Evolutionary conservation across 2,329 filamentous ascomycete genomes (phyloP).

Genomic region (Neofusicoccum umdonicola): DNA sequence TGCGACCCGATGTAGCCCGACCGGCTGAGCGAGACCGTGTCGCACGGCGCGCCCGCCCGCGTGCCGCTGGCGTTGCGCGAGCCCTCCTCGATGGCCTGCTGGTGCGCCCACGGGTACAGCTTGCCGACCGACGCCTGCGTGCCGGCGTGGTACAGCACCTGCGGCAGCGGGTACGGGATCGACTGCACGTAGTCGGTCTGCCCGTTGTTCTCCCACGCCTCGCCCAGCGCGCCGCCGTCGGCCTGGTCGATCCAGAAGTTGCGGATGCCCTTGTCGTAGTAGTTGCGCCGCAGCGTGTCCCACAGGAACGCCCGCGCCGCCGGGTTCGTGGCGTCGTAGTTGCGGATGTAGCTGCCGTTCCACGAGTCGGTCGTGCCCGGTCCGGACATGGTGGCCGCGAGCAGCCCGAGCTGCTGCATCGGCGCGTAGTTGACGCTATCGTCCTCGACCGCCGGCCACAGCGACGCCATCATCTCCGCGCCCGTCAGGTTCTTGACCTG

Average conservation of each 20-base stretch:
- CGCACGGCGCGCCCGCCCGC: conserved; percentile 25
- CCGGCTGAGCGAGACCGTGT: conserved; percentile 27
- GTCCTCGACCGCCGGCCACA: conserved; percentile 32
- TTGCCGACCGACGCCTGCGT: conserved; percentile 29
- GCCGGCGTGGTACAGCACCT: conserved; percentile 31
- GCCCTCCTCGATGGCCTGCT: conserved; percentile 31
- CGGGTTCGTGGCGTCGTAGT: conserved; percentile 33
- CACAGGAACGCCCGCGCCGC: conserved; percentile 30
- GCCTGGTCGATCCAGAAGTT: conserved; percentile 38
- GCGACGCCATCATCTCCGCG: conserved; percentile 34
- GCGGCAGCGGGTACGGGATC: conserved; percentile 29
- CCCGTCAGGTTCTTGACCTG: conserved; percentile 31
- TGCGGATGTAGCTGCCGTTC: conserved; percentile 32
- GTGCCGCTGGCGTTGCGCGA: conserved; percentile 27
- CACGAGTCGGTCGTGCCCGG: conserved; percentile 30
- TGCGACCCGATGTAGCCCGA: conserved; percentile 33
- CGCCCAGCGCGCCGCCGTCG: conserved; percentile 37
- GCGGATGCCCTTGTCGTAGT: conserved; percentile 32
- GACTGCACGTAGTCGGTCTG: conserved; percentile 28
- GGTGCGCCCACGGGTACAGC: conserved; percentile 32
- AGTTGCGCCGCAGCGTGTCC: conserved; percentile 28
- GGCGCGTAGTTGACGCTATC: conserved; percentile 27
- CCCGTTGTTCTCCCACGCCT: conserved; percentile 39
- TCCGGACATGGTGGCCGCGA: conserved; percentile 28
- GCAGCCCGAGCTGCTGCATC: conserved; percentile 27